Conservation (phyloP, 768 basidiomycete species). For the Leccinellum luteum region DNA sequence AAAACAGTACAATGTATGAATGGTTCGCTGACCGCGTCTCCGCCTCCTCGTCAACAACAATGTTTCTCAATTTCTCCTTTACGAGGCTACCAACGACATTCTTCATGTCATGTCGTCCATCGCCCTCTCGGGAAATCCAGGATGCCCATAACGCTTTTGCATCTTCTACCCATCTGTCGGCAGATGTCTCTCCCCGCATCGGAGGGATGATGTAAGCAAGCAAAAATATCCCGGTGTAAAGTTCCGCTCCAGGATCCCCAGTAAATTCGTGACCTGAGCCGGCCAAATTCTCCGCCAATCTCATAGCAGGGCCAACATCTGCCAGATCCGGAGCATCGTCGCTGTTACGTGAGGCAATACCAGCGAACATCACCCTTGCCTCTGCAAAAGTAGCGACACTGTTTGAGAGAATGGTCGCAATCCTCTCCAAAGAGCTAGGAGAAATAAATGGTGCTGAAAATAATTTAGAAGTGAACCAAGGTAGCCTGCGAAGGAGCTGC, state of each 20-base stretch:
- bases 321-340: background rate
- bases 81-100: conserved; percentile 33
- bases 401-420: conserved; percentile 17
- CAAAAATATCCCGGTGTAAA: conserved; percentile 22
- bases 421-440: conserved; percentile 11
- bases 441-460: conserved; percentile 23
- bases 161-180: conserved; percentile 12
- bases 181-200: conserved; percentile 6
- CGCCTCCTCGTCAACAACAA: conserved; percentile 39
- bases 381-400: conserved; percentile 15
- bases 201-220: conserved; percentile 20
- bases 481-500: background rate
- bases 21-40: conserved; percentile 31
- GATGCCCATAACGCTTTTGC: conserved; percentile 33
- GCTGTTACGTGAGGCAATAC: conserved; percentile 1
- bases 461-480: background rate
- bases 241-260: conserved; percentile 18
- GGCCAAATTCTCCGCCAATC: conserved; percentile 13
- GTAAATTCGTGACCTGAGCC: conserved; percentile 20
- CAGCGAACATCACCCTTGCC: conserved; percentile 10
- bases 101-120: conserved; percentile 20
- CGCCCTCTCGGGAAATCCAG: conserved; percentile 18
- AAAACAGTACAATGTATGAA: background rate
- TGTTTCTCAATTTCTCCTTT: conserved; percentile 39
- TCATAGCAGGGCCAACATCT: conserved; percentile 4